phyloP scores from a whole-genome alignment of 2,329 filamentous ascomycete genomes.

The Metarhizium sp. region DNA sequence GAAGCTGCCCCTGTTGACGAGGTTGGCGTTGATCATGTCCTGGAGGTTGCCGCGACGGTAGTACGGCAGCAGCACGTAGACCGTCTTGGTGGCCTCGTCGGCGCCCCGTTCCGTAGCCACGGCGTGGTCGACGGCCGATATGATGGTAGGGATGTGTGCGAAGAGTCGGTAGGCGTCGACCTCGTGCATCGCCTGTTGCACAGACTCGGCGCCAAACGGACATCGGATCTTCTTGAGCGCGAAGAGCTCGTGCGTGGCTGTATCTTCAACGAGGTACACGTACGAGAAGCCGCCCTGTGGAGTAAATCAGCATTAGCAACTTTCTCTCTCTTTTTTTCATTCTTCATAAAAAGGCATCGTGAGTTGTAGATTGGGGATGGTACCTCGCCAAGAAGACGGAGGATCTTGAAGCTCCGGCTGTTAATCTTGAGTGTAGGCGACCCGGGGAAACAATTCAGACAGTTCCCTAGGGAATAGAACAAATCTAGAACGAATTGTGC shows the following conservation, averaged over 20 bases:
- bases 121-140: slow-evolving; percentile 73
- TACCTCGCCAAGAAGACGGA: slow-evolving; percentile 87
- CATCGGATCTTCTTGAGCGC: slow-evolving; percentile 98
- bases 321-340: not conserved
- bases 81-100: slow-evolving; percentile 68
- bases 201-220: slow-evolving; percentile 93
- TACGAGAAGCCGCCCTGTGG: slow-evolving; percentile 89
- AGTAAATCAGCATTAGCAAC: not conserved
- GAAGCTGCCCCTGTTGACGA: slow-evolving; percentile 89
- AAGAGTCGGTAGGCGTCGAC: slow-evolving; percentile 96
- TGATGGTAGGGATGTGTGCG: slow-evolving; percentile 72
- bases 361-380: not conserved
- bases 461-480: slow-evolving; percentile 85
- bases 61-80: slow-evolving; percentile 93
- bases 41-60: slow-evolving; percentile 92
- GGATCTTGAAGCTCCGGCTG: slow-evolving; percentile 87
- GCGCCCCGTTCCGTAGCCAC: slow-evolving; percentile 64
- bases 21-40: slow-evolving; percentile 96
- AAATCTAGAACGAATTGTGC: slow-evolving; percentile 80
- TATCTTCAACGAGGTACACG: slow-evolving; percentile 96
- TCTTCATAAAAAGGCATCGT: not conserved
- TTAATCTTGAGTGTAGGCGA: slow-evolving; percentile 95
- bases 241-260: slow-evolving; percentile 70
- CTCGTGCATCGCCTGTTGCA: slow-evolving; percentile 89
- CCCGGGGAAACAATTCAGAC: slow-evolving; percentile 91